Evolutionary conservation across 1,284 basidiomycete species (phyloP).

Genomic region (Fomitopsis betulina): DNA sequence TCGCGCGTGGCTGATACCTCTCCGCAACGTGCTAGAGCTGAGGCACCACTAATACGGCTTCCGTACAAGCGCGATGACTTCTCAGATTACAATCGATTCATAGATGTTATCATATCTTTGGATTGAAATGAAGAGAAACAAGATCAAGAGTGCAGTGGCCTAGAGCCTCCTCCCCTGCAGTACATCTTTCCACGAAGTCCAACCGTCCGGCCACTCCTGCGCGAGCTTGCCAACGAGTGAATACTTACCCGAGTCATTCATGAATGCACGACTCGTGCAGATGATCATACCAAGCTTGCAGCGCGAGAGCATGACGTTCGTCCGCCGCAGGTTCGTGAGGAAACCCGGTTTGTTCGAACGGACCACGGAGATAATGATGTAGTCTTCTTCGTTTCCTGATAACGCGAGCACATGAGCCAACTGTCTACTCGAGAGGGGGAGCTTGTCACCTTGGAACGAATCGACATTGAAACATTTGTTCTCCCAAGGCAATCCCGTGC

Average conservation of each 20-base stretch:
- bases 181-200: constrained; percentile 1
- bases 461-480: constrained; percentile 64
- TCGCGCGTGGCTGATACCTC: not conserved
- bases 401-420: constrained; percentile 1
- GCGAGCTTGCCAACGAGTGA: constrained; percentile 14
- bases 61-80: not conserved
- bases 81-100: not conserved
- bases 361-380: constrained; percentile 60
- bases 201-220: constrained; percentile 10
- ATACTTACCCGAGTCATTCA: constrained; percentile 1
- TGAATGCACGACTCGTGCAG: constrained; percentile 18
- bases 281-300: constrained; percentile 19
- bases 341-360: constrained; percentile 56
- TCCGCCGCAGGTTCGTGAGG: constrained; percentile 47
- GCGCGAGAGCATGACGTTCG: constrained; percentile 56
- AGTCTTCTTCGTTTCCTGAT: constrained; percentile 35
- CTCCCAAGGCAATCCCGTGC: constrained; percentile 43
- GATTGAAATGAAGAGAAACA: not conserved
- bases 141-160: not conserved
- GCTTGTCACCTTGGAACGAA: constrained; percentile 52
- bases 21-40: not conserved
- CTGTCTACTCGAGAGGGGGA: not conserved
- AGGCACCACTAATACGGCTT: not conserved
- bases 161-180: constrained; percentile 4
- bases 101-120: not conserved